A percentile compares a stretch with the other conserved stretches of the same genome.
Evolutionary conservation across 768 basidiomycete species (phyloP).

Genomic region (Termitomyces eurrhizus): DNA sequence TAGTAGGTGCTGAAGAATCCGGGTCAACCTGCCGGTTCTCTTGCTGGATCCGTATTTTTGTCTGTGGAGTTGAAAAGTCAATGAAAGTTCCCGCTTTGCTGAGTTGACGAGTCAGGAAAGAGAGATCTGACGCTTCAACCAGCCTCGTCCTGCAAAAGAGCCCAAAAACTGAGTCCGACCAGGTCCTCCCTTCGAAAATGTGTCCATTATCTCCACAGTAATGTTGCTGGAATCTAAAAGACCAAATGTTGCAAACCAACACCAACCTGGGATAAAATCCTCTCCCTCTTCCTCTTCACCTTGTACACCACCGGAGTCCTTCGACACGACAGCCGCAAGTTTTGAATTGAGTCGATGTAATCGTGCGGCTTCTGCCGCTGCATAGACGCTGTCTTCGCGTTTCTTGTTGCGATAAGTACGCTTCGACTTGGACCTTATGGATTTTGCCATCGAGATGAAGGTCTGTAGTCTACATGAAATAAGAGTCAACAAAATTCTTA

Average conservation of each 20-base stretch:
- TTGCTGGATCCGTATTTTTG: conserved; percentile 20
- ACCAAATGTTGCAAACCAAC: conserved; percentile 51
- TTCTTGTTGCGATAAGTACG: conserved; percentile 76
- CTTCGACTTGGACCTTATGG: conserved; percentile 77
- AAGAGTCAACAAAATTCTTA: conserved; percentile 8
- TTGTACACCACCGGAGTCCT: conserved; percentile 32
- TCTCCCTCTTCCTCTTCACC: conserved; percentile 32
- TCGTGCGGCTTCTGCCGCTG: conserved; percentile 73
- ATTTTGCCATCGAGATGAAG: conserved; percentile 66
- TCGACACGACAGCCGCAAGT: conserved; percentile 46
- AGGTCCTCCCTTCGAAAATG: conserved; percentile 19
- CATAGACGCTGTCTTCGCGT: conserved; percentile 70
- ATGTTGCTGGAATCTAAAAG: conserved; percentile 57
- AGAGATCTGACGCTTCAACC: conserved; percentile 25
- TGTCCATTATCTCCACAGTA: conserved; percentile 44
- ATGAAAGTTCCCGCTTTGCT: conserved; percentile 31
- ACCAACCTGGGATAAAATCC: conserved; percentile 63
- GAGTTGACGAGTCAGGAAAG: conserved; percentile 30
- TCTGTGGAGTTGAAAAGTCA: conserved; percentile 36
- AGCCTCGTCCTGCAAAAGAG: not conserved
- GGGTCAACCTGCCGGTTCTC: conserved; percentile 31
- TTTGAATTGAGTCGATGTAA: conserved; percentile 68
- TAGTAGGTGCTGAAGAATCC: not conserved
- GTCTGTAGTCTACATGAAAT: conserved; percentile 12
- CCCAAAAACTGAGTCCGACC: conserved; percentile 10